Conservation (phyloP, 2,329 filamentous ascomycete genomes). For the Monosporascus cannonballus region DNA sequence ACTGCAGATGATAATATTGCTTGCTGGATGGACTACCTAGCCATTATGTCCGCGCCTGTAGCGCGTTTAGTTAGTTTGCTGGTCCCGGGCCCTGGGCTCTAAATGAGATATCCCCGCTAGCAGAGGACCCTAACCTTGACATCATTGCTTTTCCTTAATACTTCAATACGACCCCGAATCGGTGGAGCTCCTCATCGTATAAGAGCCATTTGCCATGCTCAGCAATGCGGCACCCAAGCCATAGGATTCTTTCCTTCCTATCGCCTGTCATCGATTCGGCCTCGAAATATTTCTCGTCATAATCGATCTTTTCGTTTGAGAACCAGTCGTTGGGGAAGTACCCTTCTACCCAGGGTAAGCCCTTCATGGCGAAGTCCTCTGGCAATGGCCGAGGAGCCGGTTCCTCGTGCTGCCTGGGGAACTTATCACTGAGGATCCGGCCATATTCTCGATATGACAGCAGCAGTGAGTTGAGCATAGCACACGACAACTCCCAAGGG, state of each 20-base stretch:
- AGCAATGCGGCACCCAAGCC: constrained; percentile 46
- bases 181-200: constrained; percentile 32
- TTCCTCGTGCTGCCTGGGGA: constrained; percentile 40
- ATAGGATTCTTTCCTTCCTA: constrained; percentile 53
- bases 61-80: no score
- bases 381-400: constrained; percentile 50
- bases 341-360: constrained; percentile 52
- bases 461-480: constrained; percentile 33
- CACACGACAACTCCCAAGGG: constrained; percentile 46
- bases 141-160: constrained; percentile 23
- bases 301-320: constrained; percentile 49
- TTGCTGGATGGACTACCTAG: no score
- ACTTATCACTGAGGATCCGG: constrained; percentile 34
- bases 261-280: constrained; percentile 50
- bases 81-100: no score
- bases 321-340: constrained; percentile 59
- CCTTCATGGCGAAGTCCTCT: constrained; percentile 63
- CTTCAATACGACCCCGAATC: constrained; percentile 32
- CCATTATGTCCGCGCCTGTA: no score
- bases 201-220: constrained; percentile 34
- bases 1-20: no score
- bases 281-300: constrained; percentile 61
- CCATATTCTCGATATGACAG: constrained; percentile 22
- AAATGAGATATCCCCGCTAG: no score
- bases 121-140: no score